phyloP scores from a whole-genome alignment of 768 basidiomycete genomes.

The Leccinum uliginosum region DNA sequence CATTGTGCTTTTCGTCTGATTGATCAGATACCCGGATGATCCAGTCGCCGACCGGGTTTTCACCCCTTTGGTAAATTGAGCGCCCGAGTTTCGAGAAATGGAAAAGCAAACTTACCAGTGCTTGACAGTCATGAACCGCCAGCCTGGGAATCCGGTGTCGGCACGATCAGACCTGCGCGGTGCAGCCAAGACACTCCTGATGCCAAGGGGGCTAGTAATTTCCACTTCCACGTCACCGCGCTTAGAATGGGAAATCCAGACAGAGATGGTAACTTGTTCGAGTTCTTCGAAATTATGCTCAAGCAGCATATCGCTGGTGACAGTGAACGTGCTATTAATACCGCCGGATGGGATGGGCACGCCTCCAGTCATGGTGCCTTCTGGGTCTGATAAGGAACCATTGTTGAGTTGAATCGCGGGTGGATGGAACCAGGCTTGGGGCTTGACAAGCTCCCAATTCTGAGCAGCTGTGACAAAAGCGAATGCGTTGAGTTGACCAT shows the following conservation, averaged over 20 bases:
- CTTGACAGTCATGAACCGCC: slow-evolving; percentile 98
- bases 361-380: slow-evolving; percentile 56
- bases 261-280: slow-evolving; percentile 89
- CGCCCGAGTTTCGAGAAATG: background rate
- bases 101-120: slow-evolving; percentile 65
- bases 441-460: slow-evolving; percentile 84
- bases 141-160: slow-evolving; percentile 76
- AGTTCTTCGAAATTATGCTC: slow-evolving; percentile 79
- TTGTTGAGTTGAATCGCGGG: slow-evolving; percentile 63
- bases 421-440: slow-evolving; percentile 86
- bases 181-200: slow-evolving; percentile 80
- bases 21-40: slow-evolving; percentile 83
- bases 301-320: slow-evolving; percentile 63
- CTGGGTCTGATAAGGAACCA: slow-evolving; percentile 47
- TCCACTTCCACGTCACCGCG: slow-evolving; percentile 95
- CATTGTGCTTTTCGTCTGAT: slow-evolving; percentile 50
- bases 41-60: slow-evolving; percentile 89
- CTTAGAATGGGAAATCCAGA: slow-evolving; percentile 86
- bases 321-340: slow-evolving; percentile 54
- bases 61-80: slow-evolving; percentile 62
- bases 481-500: slow-evolving; percentile 82
- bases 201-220: slow-evolving; percentile 76
- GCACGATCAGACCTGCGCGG: slow-evolving; percentile 63
- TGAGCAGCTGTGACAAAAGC: slow-evolving; percentile 77
- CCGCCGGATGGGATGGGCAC: slow-evolving; percentile 63